These are phyloP conservation scores for Phytophthora sp. DNA, from an alignment of 352 stramenopile species.

Conservation along the genomic window DNA sequence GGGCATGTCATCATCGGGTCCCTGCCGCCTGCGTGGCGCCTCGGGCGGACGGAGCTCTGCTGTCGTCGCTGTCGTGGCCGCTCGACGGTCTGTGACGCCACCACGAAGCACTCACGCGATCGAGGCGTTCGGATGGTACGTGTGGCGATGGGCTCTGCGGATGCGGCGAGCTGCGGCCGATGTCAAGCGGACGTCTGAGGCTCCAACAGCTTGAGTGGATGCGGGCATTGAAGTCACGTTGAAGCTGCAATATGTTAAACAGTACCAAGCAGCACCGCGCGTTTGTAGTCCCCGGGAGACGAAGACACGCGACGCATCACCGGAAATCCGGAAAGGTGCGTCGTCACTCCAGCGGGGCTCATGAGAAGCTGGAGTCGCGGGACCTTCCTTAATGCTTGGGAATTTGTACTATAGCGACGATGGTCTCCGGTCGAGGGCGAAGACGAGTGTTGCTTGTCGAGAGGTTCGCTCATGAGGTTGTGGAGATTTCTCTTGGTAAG, in stretches of 20 bases:
- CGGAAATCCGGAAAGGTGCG: neutral
- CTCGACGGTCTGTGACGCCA: conserved; percentile 7
- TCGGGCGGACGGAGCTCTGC: neutral
- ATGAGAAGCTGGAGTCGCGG: too few species aligned
- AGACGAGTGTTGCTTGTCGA: too few species aligned
- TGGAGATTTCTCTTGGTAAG: too few species aligned
- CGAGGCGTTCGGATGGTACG: neutral
- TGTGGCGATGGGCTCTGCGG: too few species aligned
- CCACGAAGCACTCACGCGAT: conserved; percentile 14
- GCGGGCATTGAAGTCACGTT: conserved; percentile 4
- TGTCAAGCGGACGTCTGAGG: conserved; percentile 2
- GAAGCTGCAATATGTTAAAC: conserved; percentile 9
- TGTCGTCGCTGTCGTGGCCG: conserved; percentile 15
- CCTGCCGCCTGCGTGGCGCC: conserved; percentile 10
- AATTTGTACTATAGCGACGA: too few species aligned
- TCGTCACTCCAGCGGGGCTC: too few species aligned
- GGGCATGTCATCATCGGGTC: conserved; percentile 32
- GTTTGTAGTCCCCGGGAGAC: conserved; percentile 16
- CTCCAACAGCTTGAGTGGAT: neutral
- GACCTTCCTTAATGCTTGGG: too few species aligned
- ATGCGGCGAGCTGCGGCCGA: too few species aligned
- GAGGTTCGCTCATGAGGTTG: too few species aligned
- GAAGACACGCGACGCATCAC: conserved; percentile 29
- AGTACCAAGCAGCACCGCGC: conserved; percentile 10
- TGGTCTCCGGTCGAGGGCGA: too few species aligned